Evolutionary conservation across 73 alveolate species (phyloP), one percentile per base, ranked within the genome.

Genomic region (Paramecium tetraurelia): DNA sequence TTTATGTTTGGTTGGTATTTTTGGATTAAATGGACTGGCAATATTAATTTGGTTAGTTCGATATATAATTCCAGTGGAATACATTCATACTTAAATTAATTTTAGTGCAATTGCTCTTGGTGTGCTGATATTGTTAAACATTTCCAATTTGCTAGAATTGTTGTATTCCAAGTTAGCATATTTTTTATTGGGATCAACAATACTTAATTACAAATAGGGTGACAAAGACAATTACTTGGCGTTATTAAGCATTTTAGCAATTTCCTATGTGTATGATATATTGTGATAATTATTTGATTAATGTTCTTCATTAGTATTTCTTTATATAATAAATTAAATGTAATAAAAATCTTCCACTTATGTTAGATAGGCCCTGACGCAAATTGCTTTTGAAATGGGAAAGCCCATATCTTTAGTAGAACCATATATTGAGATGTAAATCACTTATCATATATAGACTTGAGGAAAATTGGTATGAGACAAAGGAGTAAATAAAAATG

Each of bases 401-500:
- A 63, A 63, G 84, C 84, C 84, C 7, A 24, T 9, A 5, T 63
- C 84, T 63, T 24, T 63, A 7, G 84, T 63, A 27, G 84, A 63
- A 63, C 84, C 84, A 12, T 63, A 63, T n/a, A 63, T 63, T 12
- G 7, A 63, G 21, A 63, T 63, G 84, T 63, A 63, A 40, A 40
- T 27, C 0, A 63, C 6, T 27, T 10, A 31, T 63, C 9, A 22
- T 14, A 2, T 1, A 1, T 22, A 63, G 84, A 12, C 84, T 63
- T 63, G 84, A 63, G 27, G 44, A 63, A 63, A 63, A 63, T 63
- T 63, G 84, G 84, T 63, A 63, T 20, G 84, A 63, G 31, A 63
- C 84, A 63, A 31, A 63, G n/a, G 84, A 63, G 4, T 53, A 50
- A 63, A 21, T 63, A 1, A 63, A 27, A 63, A 0, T 2, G 46